Evolutionary conservation across 2,329 filamentous ascomycete genomes (phyloP).

Genomic region (Stemphylium lycopersici): DNA sequence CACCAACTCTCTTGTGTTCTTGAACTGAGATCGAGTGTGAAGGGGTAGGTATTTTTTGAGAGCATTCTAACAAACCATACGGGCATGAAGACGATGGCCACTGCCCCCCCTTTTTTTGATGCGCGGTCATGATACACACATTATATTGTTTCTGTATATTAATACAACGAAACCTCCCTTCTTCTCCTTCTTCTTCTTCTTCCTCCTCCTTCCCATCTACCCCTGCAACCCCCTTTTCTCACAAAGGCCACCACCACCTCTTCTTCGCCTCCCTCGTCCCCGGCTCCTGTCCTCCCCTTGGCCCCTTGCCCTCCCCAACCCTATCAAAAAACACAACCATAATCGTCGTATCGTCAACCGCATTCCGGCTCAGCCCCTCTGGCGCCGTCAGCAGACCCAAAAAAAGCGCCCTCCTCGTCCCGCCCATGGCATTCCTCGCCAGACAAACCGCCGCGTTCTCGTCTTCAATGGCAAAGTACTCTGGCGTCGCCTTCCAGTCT

Average conservation of each 20-base stretch:
- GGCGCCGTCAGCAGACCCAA: constrained; percentile 46
- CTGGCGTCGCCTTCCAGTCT: constrained; percentile 50
- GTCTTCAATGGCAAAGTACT: constrained; percentile 58
- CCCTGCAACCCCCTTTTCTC: neutral
- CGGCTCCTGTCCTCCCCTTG: neutral
- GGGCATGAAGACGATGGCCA: too few species aligned
- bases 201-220: neutral
- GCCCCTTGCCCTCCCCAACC: constrained; percentile 3
- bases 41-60: too few species aligned
- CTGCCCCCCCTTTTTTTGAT: too few species aligned
- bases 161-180: too few species aligned
- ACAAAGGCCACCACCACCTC: constrained; percentile 23
- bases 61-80: too few species aligned
- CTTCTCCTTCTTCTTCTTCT: constrained; percentile 6
- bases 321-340: constrained; percentile 62
- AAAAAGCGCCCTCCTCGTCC: constrained; percentile 51
- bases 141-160: too few species aligned
- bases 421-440: constrained; percentile 60
- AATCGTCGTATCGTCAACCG: constrained; percentile 60
- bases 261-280: constrained; percentile 7
- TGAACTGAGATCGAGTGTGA: neutral
- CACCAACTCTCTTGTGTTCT: neutral
- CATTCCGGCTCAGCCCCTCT: constrained; percentile 44
- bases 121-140: too few species aligned
- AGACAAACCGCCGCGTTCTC: constrained; percentile 61